These are phyloP conservation scores for Paspalum notatum DNA, from an alignment of 176 grass and related monocot species.

Conservation along the genomic window DNA sequence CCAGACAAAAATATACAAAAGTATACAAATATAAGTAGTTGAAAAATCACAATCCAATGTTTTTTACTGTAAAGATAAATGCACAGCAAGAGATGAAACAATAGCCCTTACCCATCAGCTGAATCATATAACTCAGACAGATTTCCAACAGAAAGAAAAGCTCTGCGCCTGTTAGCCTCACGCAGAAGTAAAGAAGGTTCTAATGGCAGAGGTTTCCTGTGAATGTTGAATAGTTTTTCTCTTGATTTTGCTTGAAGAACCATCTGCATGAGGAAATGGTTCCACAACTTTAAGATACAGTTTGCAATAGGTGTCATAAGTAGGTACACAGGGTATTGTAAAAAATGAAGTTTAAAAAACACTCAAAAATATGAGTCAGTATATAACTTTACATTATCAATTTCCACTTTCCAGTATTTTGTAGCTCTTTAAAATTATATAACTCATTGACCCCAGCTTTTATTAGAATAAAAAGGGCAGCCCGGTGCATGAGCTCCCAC, in stretches of 20 bases:
- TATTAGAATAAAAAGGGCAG: too few relatives aligned
- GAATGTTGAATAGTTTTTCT: constrained; percentile 95
- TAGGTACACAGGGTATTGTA: not conserved
- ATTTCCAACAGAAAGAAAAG: constrained; percentile 97
- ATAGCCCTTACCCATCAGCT: constrained; percentile 72
- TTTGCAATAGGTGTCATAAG: constrained; percentile 35
- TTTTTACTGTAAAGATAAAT: constrained; percentile 32
- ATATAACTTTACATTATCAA: not conserved
- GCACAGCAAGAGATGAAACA: constrained; percentile 23
- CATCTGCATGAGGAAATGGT: constrained; percentile 60
- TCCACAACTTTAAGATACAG: constrained; percentile 42
- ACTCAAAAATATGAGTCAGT: not conserved
- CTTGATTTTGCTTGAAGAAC: constrained; percentile 87
- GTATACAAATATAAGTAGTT: constrained; percentile 36
- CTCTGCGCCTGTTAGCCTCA: constrained; percentile 94
- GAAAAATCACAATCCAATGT: constrained; percentile 31
- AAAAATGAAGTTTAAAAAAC: not conserved
- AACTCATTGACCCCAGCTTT: not conserved
- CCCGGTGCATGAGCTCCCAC: too few relatives aligned
- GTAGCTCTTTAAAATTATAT: not conserved
- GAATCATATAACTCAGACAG: constrained; percentile 76
- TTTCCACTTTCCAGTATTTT: constrained; percentile 18
- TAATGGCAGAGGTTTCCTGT: constrained; percentile 83
- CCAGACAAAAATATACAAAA: constrained; percentile 47
- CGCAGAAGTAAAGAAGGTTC: constrained; percentile 94